These are phyloP conservation scores for Pyrus communis DNA, from an alignment of 306 rosid species.

Conservation along the genomic window DNA sequence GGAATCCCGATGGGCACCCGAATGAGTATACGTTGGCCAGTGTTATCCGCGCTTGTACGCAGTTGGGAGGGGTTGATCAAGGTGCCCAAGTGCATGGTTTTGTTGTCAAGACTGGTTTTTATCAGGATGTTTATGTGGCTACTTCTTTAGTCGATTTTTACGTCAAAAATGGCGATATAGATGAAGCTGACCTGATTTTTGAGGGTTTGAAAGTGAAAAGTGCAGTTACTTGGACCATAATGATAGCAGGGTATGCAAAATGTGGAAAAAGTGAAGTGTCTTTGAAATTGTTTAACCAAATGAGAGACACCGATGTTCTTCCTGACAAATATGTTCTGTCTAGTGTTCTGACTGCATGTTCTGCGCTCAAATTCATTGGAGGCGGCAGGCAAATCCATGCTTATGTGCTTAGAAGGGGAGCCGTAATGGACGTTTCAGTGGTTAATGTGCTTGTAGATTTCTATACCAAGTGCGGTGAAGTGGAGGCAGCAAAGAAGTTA, in stretches of 20 bases:
- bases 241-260: conserved; percentile 60
- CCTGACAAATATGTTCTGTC: conserved; percentile 72
- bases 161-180: conserved; percentile 45
- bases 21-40: conserved; percentile 76
- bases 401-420: conserved; percentile 49
- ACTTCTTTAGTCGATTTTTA: conserved; percentile 79
- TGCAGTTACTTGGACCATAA: conserved; percentile 71
- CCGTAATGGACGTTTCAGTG: conserved; percentile 59
- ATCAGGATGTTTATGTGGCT: conserved; percentile 67
- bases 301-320: conserved; percentile 41
- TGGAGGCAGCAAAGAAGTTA: conserved; percentile 42
- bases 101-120: conserved; percentile 52
- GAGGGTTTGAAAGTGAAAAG: conserved; percentile 45
- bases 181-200: conserved; percentile 59
- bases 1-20: conserved; percentile 38
- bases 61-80: conserved; percentile 32
- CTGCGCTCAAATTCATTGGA: conserved; percentile 49
- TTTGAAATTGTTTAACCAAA: conserved; percentile 50
- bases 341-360: conserved; percentile 76
- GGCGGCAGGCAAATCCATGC: conserved; percentile 87
- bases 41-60: conserved; percentile 55
- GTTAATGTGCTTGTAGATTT: conserved; percentile 69
- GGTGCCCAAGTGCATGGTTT: conserved; percentile 61
- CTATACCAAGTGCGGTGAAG: conserved; percentile 68
- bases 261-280: conserved; percentile 63